Percentiles rank a stretch among this genome's conserved stretches.
phyloP scores from a whole-genome alignment of 2,329 filamentous ascomycete genomes.

The Penicillium occitanis region DNA sequence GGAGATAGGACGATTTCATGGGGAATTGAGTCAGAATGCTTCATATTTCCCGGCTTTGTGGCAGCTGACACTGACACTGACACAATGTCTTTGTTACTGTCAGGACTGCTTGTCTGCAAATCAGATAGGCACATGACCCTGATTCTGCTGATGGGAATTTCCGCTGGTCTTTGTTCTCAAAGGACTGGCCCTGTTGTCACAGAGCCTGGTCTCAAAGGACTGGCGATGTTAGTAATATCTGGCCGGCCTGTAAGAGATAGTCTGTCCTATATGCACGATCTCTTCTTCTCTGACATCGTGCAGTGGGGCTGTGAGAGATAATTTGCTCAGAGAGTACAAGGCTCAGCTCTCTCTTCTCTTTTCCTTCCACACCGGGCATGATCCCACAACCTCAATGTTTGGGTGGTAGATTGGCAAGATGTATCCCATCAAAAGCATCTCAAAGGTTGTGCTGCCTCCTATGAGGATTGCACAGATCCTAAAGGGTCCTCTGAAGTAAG shows the following conservation, averaged over 20 bases:
- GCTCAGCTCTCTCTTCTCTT: not conserved
- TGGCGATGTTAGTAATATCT: not conserved
- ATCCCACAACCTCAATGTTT: not conserved
- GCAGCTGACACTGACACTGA: not conserved
- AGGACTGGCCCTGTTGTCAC: not conserved
- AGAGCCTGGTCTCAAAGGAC: not conserved
- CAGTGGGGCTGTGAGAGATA: not conserved
- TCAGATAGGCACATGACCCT: not conserved
- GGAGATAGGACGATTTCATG: not conserved
- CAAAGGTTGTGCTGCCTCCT: not conserved
- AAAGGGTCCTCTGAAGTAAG: not conserved
- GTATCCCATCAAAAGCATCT: slow-evolving; percentile 3
- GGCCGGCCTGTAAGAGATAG: not conserved
- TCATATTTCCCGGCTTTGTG: not conserved
- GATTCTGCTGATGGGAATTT: not conserved
- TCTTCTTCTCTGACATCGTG: not conserved
- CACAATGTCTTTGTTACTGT: not conserved
- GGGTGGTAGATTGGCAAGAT: not conserved
- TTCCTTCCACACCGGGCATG: not conserved
- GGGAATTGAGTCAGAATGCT: not conserved
- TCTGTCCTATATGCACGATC: not conserved
- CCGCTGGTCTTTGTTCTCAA: not conserved
- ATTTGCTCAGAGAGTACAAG: not conserved
- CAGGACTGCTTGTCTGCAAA: not conserved
- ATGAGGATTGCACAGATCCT: not conserved